Conservation (phyloP, 805 yeast species). For the Pichia cabralensis region DNA sequence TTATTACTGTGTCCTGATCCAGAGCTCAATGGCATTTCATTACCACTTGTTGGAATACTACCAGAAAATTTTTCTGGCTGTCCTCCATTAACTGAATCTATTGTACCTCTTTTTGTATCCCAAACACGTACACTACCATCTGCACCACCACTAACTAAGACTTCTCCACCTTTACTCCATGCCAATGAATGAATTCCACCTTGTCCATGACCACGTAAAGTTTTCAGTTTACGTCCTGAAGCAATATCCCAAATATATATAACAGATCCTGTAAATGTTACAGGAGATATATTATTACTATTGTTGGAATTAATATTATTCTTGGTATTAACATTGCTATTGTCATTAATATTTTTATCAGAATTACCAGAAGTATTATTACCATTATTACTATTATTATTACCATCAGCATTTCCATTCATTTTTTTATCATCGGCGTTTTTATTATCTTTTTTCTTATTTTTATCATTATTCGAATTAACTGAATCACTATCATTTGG, state of each 20-base stretch:
- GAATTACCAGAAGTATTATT: not conserved
- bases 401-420: not conserved
- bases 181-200: conserved; percentile 75
- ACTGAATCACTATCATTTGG: not conserved
- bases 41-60: not conserved
- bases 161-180: conserved; percentile 81
- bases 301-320: not conserved
- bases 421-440: too few species aligned
- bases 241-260: conserved; percentile 93
- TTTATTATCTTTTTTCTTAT: not conserved
- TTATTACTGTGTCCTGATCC: too few species aligned
- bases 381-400: not conserved
- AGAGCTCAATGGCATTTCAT: conserved; percentile 16
- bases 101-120: conserved; percentile 85
- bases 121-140: conserved; percentile 91
- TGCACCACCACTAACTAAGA: conserved; percentile 84
- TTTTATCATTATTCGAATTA: not conserved
- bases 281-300: not conserved
- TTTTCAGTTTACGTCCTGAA: conserved; percentile 75
- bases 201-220: conserved; percentile 92
- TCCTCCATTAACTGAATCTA: conserved; percentile 30
- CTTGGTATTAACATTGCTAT: not conserved
- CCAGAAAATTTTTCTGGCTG: conserved; percentile 50
- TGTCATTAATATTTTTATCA: too few species aligned
- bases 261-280: conserved; percentile 31